Base-by-base conservation (phyloP, 2,329 filamentous ascomycete species). In the Thermothelomyces thermophilus region DNA sequence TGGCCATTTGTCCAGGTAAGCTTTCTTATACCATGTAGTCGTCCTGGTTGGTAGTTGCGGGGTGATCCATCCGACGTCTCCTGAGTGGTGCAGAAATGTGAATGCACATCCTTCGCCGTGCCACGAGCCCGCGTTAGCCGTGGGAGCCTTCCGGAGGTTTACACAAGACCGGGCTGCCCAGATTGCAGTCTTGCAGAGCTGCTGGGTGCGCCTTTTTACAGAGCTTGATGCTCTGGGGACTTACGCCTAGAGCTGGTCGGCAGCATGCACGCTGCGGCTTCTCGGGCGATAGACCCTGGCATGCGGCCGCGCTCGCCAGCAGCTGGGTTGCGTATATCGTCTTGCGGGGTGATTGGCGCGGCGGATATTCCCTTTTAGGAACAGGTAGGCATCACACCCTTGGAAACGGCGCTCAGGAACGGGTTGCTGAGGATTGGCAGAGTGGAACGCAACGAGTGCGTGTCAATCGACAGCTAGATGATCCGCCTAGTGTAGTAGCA, bases 21-120 rank as follows among this genome's bases (percentile, higher is more conserved):
- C 20, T 50, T 44, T 19, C 34, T 35, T 41, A 42, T 34, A 30
- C 35, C 44, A 36, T 34, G 47, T 40, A 39, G 47, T 24, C 43
- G 35, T 30, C 40, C 36, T 10, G 13, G 24, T 34, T 28, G 41
- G 14, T 39, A 41, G 26, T 43, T 50, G 37, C 20, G 17, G 20
- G 26, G 10, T 28, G 3, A 26, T 8, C 19, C 33, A 34, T 24
- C 44, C 26, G 34, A 17, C 28, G 16, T 22, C 16, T 46, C 36
- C 47, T 22, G 34, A 36, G 45, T 50, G 31, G 45, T 42, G 44
- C 45, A 53, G 44, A 33, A 13, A 37, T 50, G 48, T 20, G 36
- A 30, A 41, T 41, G 48, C 51, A 53, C 42, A 33, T 43, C 44
- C 31, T 43, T 48, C 48, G 35, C 46, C 36, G 54, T 52, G 54